Evolutionary conservation across 2,329 filamentous ascomycete species (phyloP).

Genomic region (Colletotrichum zoysiae): DNA sequence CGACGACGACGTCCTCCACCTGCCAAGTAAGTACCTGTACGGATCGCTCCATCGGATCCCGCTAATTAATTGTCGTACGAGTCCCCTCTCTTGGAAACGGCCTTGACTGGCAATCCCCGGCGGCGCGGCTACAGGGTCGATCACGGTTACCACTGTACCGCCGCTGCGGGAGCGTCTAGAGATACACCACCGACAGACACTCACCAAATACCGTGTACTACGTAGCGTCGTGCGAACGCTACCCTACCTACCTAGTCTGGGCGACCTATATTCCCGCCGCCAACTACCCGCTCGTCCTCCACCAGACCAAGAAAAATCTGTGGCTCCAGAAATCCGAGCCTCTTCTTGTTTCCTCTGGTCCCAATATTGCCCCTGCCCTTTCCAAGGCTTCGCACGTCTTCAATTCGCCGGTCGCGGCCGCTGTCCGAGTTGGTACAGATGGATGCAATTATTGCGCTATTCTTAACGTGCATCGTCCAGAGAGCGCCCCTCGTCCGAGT

Average conservation of each 20-base stretch:
- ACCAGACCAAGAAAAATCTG: constrained; percentile 4
- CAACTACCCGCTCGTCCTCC: constrained; percentile 17
- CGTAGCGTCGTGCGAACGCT: constrained; percentile 7
- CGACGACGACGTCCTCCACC: constrained; percentile 13
- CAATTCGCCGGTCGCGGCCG: constrained; percentile 9
- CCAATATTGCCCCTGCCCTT: neutral
- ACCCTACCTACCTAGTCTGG: constrained; percentile 19
- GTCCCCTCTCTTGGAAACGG: constrained; percentile 29
- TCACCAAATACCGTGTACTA: too few species aligned
- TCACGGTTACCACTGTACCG: constrained; percentile 33
- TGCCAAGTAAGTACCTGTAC: constrained; percentile 23
- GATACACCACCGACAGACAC: constrained; percentile 27
- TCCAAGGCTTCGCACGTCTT: constrained; percentile 3
- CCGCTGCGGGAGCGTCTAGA: constrained; percentile 35
- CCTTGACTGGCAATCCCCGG: constrained; percentile 37
- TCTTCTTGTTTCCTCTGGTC: neutral
- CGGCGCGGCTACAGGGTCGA: constrained; percentile 38
- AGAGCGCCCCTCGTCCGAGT: constrained; percentile 22
- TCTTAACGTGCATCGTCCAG: constrained; percentile 31
- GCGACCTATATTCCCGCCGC: constrained; percentile 13
- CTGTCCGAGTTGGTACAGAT: constrained; percentile 13
- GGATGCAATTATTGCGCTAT: constrained; percentile 24
- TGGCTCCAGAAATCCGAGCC: constrained; percentile 16
- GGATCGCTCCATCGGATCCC: constrained; percentile 24
- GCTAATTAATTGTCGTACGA: constrained; percentile 41